These are phyloP conservation scores for Middelhovenomyces tepae DNA, from an alignment of 805 yeast genomes.

Conservation along the genomic window DNA sequence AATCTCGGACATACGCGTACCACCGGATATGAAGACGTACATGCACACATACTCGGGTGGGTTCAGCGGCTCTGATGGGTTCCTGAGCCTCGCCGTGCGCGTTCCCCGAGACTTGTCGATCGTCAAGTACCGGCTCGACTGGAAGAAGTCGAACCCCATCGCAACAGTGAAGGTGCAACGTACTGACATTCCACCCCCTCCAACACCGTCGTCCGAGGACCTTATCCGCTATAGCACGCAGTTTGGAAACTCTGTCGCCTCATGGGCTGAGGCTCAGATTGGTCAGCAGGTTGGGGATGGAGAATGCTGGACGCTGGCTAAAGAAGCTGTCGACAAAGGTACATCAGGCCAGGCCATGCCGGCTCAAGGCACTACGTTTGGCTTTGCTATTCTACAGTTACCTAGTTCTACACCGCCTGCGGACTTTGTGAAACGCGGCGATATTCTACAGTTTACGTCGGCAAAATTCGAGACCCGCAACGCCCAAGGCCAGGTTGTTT, in stretches of 20 bases:
- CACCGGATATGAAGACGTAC: slow-evolving; percentile 21
- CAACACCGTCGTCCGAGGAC: slow-evolving; percentile 21
- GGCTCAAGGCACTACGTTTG: slow-evolving; percentile 25
- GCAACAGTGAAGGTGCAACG: slow-evolving; percentile 30
- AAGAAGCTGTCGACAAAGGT: slow-evolving; percentile 25
- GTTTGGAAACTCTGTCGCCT: slow-evolving; percentile 27
- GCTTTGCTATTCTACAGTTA: slow-evolving; percentile 18
- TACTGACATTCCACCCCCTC: slow-evolving; percentile 35
- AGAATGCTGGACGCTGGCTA: slow-evolving; percentile 35
- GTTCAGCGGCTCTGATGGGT: slow-evolving; percentile 13
- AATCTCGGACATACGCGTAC: slow-evolving; percentile 15
- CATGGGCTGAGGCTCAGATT: slow-evolving; percentile 26
- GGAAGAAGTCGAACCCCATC: slow-evolving; percentile 26
- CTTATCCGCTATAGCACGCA: slow-evolving; percentile 18
- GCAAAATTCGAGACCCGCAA: slow-evolving; percentile 19
- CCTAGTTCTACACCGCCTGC: slow-evolving; percentile 10
- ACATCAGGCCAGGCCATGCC: slow-evolving; percentile 21
- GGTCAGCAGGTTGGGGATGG: slow-evolving; percentile 29
- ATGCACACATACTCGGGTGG: slow-evolving; percentile 16
- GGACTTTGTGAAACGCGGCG: slow-evolving; percentile 28
- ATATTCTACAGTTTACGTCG: slow-evolving; percentile 26
- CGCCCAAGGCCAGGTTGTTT: slow-evolving; percentile 13
- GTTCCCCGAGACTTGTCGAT: slow-evolving; percentile 25
- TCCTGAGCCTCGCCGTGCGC: slow-evolving; percentile 21
- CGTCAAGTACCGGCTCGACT: slow-evolving; percentile 22